Evolutionary conservation across 805 yeast species (phyloP).

Genomic region (Candida bentonensis): DNA sequence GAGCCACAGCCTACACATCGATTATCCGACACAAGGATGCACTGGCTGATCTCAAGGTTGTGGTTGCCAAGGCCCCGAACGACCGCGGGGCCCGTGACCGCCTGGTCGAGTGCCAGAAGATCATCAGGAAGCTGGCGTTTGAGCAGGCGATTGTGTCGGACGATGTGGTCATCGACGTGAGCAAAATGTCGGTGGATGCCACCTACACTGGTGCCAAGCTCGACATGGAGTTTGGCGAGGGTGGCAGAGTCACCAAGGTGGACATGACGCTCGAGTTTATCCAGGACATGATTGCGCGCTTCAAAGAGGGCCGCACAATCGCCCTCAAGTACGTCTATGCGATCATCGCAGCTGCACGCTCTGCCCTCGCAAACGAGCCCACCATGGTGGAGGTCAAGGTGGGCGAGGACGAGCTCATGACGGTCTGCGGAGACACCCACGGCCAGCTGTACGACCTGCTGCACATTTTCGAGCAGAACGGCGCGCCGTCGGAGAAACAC

Average conservation of each 20-base stretch:
- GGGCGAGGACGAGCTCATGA: conserved; percentile 31
- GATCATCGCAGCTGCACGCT: conserved; percentile 57
- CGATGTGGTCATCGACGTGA: conserved; percentile 33
- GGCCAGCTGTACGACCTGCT: conserved; percentile 90
- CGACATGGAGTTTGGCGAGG: conserved; percentile 25
- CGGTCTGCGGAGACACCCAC: conserved; percentile 95
- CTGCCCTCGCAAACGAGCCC: conserved; percentile 49
- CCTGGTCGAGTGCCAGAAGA: conserved; percentile 45
- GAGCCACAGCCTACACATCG: conserved; percentile 73
- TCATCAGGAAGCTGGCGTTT: conserved; percentile 62
- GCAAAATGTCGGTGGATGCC: conserved; percentile 31
- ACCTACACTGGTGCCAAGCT: conserved; percentile 48
- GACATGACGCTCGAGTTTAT: conserved; percentile 44
- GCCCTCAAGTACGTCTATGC: conserved; percentile 80
- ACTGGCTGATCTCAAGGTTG: conserved; percentile 48
- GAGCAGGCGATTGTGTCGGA: conserved; percentile 75
- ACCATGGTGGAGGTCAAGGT: conserved; percentile 59
- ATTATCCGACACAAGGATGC: conserved; percentile 66
- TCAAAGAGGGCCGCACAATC: conserved; percentile 56
- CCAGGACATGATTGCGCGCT: conserved; percentile 49
- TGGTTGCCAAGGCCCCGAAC: conserved; percentile 47
- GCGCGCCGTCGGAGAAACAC: conserved; percentile 53
- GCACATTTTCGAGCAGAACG: conserved; percentile 62
- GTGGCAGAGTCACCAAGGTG: conserved; percentile 19
- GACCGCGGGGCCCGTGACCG: conserved; percentile 57